Conservation (phyloP, 495 filamentous ascomycete genomes). For the Xylaria castorea region DNA sequence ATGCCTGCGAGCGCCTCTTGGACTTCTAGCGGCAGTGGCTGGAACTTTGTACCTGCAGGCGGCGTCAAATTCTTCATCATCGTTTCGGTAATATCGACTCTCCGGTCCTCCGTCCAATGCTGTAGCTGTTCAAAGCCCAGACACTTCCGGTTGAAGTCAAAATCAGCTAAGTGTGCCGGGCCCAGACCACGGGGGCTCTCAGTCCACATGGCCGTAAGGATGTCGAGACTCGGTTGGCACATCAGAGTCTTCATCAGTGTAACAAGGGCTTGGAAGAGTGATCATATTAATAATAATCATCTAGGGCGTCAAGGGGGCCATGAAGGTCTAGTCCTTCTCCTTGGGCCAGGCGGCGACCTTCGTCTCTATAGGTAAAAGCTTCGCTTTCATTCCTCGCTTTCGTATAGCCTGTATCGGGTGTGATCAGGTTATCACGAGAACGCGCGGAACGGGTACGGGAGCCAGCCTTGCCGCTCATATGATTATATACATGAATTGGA, state of each 20-base stretch:
- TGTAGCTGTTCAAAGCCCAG: slow-evolving; percentile 9
- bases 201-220: slow-evolving; percentile 14
- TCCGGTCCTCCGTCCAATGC: not conserved
- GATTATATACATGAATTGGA: too few species aligned
- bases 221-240: slow-evolving; percentile 14
- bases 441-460: too few species aligned
- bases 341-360: too few species aligned
- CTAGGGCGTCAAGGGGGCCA: too few species aligned
- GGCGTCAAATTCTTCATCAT: slow-evolving; percentile 12
- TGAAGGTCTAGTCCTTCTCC: too few species aligned
- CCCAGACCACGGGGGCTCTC: not conserved
- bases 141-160: slow-evolving; percentile 12
- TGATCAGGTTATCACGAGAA: too few species aligned
- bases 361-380: too few species aligned
- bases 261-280: too few species aligned
- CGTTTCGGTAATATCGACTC: slow-evolving; percentile 1
- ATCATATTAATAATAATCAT: too few species aligned
- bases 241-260: slow-evolving; percentile 19
- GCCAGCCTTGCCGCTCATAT: too few species aligned
- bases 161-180: not conserved
- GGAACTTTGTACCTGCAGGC: slow-evolving; percentile 6
- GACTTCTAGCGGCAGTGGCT: slow-evolving; percentile 11
- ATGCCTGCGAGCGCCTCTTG: slow-evolving; percentile 15
- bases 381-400: too few species aligned
- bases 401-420: too few species aligned